phyloP scores from a whole-genome alignment of 306 rosid genomes.

The Acacia confusa region DNA sequence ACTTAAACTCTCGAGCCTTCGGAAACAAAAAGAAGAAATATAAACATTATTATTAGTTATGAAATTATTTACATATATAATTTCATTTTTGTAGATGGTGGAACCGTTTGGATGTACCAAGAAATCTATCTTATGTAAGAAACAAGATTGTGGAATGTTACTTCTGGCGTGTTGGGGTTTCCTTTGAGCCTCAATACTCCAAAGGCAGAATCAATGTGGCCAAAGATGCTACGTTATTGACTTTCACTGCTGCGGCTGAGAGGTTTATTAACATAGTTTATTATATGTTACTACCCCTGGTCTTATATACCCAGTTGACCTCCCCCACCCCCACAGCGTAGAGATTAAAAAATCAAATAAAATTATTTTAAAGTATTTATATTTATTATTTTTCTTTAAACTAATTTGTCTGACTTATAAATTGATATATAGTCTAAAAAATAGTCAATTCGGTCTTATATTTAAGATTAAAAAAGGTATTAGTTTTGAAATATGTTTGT shows the following conservation, averaged over 20 bases:
- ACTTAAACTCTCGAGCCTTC: not conserved
- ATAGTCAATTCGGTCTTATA: too few relatives aligned
- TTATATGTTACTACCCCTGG: not conserved
- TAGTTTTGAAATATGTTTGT: not conserved
- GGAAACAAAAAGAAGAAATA: not conserved
- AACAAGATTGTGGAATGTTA: conserved; percentile 45
- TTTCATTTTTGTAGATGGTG: conserved; percentile 40
- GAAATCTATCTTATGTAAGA: conserved; percentile 34
- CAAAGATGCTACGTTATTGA: not conserved
- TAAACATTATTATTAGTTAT: not conserved
- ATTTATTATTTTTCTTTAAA: too few relatives aligned
- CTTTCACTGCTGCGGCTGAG: conserved; percentile 27
- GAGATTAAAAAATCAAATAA: too few relatives aligned
- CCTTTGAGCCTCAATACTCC: not conserved
- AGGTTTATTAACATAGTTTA: conserved; percentile 29
- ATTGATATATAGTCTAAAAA: too few relatives aligned
- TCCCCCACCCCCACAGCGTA: too few relatives aligned
- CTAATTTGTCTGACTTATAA: too few relatives aligned
- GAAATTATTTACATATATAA: not conserved
- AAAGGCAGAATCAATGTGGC: not conserved
- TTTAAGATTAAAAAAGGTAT: too few relatives aligned
- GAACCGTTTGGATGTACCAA: conserved; percentile 37
- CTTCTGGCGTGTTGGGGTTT: not conserved
- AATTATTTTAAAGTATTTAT: too few relatives aligned
- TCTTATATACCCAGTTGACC: too few relatives aligned